phyloP scores from a whole-genome alignment of 768 basidiomycete genomes.

The Rhodotorula sphaerocarpa region DNA sequence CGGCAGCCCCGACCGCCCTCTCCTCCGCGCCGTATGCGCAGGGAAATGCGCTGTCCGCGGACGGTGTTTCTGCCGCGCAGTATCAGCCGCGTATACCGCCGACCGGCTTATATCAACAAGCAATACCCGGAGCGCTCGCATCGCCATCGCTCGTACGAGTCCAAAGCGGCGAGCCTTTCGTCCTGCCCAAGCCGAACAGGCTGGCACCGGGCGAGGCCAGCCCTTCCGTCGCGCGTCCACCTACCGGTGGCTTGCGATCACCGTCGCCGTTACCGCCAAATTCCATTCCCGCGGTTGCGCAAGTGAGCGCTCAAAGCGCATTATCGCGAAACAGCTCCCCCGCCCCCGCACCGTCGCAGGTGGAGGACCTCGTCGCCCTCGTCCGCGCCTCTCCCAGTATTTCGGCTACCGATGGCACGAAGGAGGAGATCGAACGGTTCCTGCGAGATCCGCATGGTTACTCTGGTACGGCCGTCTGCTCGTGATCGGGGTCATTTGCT shows the following conservation, averaged over 20 bases:
- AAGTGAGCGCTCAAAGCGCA: not conserved
- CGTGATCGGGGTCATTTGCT: too few species aligned
- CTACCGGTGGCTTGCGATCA: not conserved
- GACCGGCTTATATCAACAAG: too few species aligned
- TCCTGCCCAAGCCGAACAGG: not conserved
- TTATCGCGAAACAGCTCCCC: constrained; percentile 22
- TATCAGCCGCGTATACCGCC: too few species aligned
- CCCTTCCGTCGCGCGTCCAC: not conserved
- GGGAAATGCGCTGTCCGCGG: too few species aligned
- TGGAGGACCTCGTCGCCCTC: constrained; percentile 21
- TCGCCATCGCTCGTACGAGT: constrained; percentile 13
- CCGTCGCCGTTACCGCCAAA: not conserved
- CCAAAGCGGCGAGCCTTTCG: not conserved
- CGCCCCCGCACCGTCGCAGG: not conserved
- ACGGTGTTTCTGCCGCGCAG: too few species aligned
- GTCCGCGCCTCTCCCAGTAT: constrained; percentile 17
- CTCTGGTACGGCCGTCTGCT: too few species aligned
- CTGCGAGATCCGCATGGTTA: constrained; percentile 18
- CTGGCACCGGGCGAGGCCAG: not conserved
- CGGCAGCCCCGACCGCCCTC: not conserved
- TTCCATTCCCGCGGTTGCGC: too few species aligned
- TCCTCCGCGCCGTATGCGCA: not conserved
- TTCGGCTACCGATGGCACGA: constrained; percentile 17
- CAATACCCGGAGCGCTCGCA: not conserved
- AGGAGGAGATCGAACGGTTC: constrained; percentile 27